Percentiles rank a stretch among this genome's conserved stretches.
Conservation (phyloP, 2,329 filamentous ascomycete species). For the Sordariomycetes sp. region DNA sequence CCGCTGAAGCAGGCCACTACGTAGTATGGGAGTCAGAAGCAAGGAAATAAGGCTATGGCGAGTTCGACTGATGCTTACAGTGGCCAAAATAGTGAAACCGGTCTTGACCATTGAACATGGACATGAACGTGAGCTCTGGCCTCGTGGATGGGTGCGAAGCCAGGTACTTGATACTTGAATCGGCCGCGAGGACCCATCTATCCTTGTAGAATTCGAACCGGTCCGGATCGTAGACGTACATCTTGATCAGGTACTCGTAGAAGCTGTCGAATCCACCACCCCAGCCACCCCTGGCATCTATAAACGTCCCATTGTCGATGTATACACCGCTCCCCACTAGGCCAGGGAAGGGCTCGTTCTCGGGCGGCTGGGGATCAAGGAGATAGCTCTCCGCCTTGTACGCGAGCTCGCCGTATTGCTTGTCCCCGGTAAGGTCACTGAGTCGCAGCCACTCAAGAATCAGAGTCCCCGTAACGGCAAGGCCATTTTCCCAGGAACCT, state of each 20-base stretch:
- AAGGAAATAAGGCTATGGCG: not conserved
- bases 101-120: constrained; percentile 35
- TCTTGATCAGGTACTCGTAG: constrained; percentile 87
- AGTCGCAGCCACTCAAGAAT: constrained; percentile 77
- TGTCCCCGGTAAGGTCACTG: constrained; percentile 58
- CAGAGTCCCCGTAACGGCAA: constrained; percentile 66
- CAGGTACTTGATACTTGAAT: constrained; percentile 62
- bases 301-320: constrained; percentile 51
- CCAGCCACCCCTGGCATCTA: constrained; percentile 61
- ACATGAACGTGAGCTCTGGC: constrained; percentile 61
- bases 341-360: constrained; percentile 61
- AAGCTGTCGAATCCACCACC: constrained; percentile 65
- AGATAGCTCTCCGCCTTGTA: constrained; percentile 59
- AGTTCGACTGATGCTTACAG: constrained; percentile 19
- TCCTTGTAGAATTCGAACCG: constrained; percentile 55
- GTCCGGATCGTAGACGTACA: constrained; percentile 65
- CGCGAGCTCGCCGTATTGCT: constrained; percentile 50
- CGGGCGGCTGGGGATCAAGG: constrained; percentile 45
- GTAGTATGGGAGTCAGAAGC: constrained; percentile 5
- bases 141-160: constrained; percentile 52
- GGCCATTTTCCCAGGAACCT: constrained; percentile 45
- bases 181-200: constrained; percentile 61
- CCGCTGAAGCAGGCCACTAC: constrained; percentile 69
- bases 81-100: constrained; percentile 33
- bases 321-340: constrained; percentile 57